These are phyloP conservation scores for Forsythia viridissima DNA, from an alignment of 257 asterid species.

Conservation along the genomic window DNA sequence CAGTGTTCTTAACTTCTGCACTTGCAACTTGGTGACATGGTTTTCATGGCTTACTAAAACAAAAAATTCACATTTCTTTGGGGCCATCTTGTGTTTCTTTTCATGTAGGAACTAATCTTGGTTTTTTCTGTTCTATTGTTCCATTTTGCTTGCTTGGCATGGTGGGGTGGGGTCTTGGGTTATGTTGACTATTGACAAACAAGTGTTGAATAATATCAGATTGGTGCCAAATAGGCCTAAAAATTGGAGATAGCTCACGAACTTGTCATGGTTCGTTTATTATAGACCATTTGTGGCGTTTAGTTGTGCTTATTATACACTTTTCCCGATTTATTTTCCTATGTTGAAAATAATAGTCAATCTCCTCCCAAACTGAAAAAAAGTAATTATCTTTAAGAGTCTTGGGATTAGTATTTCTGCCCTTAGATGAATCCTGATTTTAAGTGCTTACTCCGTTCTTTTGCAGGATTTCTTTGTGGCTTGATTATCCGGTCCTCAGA, in stretches of 20 bases:
- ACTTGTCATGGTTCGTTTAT: not conserved
- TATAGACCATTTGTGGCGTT: not conserved
- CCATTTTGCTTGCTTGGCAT: not conserved
- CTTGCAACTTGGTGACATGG: not conserved
- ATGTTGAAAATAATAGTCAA: not conserved
- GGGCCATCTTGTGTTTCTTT: not conserved
- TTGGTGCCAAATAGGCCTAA: not conserved
- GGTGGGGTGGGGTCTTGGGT: not conserved
- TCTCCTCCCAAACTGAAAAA: not conserved
- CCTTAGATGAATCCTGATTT: not conserved
- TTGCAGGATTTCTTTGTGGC: constrained; percentile 28
- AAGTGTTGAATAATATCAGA: not conserved
- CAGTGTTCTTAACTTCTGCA: not conserved
- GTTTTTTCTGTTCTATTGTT: not conserved
- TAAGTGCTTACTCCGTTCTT: constrained; percentile 7
- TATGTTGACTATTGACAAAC: not conserved
- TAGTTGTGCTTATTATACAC: not conserved
- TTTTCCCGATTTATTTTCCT: not conserved
- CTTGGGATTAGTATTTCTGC: not conserved
- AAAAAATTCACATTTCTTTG: not conserved
- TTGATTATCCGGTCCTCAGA: not conserved
- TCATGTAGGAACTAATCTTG: not conserved
- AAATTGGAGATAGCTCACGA: not conserved
- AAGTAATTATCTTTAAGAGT: constrained; percentile 9
- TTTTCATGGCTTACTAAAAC: not conserved